Percentiles rank a stretch among this genome's conserved stretches.
Evolutionary conservation across 2,329 filamentous ascomycete genomes (phyloP).

Genomic region (Hypoxylon sp.): DNA sequence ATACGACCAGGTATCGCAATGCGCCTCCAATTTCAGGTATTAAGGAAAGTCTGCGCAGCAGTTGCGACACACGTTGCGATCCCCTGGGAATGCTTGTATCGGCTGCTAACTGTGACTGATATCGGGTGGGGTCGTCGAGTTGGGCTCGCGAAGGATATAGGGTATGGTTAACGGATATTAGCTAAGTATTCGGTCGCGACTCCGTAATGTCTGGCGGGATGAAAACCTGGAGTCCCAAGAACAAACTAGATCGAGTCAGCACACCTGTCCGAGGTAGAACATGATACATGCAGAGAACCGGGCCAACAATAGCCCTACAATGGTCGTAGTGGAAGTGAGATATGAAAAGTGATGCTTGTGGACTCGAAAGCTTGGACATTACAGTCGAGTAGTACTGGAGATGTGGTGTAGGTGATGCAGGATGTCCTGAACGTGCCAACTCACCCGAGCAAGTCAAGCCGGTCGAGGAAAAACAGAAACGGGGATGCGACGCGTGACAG

Average conservation of each 20-base stretch:
- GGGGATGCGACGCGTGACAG: constrained; percentile 22
- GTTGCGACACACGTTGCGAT: constrained; percentile 12
- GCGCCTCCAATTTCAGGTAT: constrained; percentile 13
- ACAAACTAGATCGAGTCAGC: constrained; percentile 26
- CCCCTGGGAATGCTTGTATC: constrained; percentile 10
- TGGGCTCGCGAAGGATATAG: constrained; percentile 8
- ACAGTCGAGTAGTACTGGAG: constrained; percentile 16
- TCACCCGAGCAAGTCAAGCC: constrained; percentile 4
- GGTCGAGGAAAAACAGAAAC: constrained; percentile 5
- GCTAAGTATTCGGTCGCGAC: constrained; percentile 11
- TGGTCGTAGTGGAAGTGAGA: constrained; percentile 8
- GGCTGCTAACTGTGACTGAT: constrained; percentile 7
- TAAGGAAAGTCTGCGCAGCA: constrained; percentile 19
- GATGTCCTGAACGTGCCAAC: constrained; percentile 10
- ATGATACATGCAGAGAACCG: no score
- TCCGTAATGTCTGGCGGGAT: constrained; percentile 4
- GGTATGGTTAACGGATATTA: constrained; percentile 1
- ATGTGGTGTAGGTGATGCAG: constrained; percentile 15
- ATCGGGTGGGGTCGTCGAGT: no score
- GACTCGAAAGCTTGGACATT: constrained; percentile 19
- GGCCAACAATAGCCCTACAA: no score
- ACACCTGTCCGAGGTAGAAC: background rate
- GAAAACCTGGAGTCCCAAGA: constrained; percentile 12
- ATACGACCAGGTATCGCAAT: constrained; percentile 5
- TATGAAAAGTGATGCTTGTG: constrained; percentile 23